phyloP scores from a whole-genome alignment of 257 asterid genomes.

The Solanum chiquidenum region DNA sequence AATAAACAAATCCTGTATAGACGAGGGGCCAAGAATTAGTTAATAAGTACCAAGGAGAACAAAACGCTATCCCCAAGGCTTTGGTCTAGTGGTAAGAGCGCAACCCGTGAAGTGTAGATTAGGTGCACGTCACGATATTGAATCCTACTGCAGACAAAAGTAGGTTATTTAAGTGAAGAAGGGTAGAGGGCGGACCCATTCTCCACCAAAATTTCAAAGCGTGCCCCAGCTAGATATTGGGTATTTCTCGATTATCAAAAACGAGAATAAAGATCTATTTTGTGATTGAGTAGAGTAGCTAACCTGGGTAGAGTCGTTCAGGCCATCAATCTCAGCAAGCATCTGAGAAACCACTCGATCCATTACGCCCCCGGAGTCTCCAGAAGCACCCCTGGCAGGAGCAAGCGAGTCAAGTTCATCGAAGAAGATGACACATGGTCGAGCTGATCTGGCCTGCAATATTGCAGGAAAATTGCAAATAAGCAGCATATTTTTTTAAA shows the following conservation, averaged over 20 bases:
- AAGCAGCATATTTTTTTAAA: background rate
- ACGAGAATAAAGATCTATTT: background rate
- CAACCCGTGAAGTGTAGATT: background rate
- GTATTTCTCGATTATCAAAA: background rate
- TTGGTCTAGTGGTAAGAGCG: background rate
- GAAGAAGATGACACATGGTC: conserved; percentile 95
- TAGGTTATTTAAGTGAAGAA: background rate
- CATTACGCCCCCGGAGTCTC: conserved; percentile 99
- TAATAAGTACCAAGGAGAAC: background rate
- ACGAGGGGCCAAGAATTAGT: background rate
- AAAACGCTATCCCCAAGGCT: background rate
- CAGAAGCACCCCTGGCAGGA: conserved; percentile 98
- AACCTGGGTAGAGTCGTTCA: conserved; percentile 86
- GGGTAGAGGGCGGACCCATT: background rate
- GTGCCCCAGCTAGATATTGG: background rate
- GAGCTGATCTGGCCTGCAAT: conserved; percentile 91
- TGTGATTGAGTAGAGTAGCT: background rate
- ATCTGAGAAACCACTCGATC: conserved; percentile 99
- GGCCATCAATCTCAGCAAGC: conserved; percentile 98
- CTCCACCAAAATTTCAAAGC: background rate
- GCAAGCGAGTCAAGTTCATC: conserved; percentile 98
- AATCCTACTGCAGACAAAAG: background rate
- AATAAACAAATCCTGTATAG: conserved; percentile 72
- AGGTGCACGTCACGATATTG: background rate
- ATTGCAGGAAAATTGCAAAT: background rate